Conservation (phyloP, 2,329 filamentous ascomycete species). For the Claviceps africana region DNA sequence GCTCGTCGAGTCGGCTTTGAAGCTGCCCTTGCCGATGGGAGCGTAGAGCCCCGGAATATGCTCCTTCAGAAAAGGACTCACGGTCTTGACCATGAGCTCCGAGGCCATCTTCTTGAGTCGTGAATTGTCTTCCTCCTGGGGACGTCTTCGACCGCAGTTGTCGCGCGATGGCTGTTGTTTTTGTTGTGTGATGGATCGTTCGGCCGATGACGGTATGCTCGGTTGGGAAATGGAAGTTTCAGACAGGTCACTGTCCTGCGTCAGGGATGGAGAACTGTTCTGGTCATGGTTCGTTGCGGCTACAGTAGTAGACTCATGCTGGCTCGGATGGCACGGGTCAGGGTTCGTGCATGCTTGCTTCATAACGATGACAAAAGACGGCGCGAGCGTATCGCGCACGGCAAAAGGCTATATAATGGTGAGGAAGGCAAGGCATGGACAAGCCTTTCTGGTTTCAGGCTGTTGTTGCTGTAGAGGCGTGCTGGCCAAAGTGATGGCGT, state of each 20-base stretch:
- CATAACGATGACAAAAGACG: conserved; percentile 1
- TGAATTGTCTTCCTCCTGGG: conserved; percentile 33
- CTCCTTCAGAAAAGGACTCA: conserved; percentile 77
- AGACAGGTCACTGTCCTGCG: neutral
- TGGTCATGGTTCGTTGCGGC: conserved; percentile 1
- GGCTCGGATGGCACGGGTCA: neutral
- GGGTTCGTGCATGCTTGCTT: conserved; percentile 1
- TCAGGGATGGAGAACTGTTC: neutral
- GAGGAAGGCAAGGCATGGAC: conserved; percentile 1
- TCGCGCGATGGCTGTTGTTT: conserved; percentile 21
- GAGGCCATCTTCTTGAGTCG: conserved; percentile 43
- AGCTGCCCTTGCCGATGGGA: conserved; percentile 48
- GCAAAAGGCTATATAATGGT: neutral
- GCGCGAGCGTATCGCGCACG: neutral
- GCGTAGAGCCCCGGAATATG: conserved; percentile 87
- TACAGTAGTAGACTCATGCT: conserved; percentile 1
- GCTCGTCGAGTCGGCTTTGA: conserved; percentile 11
- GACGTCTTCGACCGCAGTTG: conserved; percentile 37
- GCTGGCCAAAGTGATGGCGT: conserved; percentile 2
- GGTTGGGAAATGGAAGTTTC: neutral
- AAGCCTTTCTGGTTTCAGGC: neutral
- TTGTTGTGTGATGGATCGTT: neutral
- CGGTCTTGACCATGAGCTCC: conserved; percentile 60
- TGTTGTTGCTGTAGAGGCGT: neutral
- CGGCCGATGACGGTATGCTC: conserved; percentile 3